Evolutionary conservation across 345 rosid species (phyloP).

Genomic region (Aquilaria malaccensis): DNA sequence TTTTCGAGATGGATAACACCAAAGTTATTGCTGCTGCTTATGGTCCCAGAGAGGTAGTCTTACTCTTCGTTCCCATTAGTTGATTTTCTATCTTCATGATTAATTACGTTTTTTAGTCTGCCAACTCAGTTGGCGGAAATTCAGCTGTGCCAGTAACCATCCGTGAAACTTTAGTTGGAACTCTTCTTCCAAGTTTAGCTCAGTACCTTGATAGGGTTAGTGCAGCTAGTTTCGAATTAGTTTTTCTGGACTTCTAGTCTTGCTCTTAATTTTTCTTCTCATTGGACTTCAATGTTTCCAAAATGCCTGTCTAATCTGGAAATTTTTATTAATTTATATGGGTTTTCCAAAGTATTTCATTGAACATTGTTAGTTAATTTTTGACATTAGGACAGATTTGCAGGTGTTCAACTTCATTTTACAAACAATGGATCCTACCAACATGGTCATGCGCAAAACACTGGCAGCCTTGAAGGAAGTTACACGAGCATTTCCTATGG

Average conservation of each 20-base stretch:
- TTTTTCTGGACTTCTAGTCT: no score
- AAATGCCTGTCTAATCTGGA: background rate
- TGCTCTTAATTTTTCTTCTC: no score
- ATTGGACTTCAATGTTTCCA: no score
- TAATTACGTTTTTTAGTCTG: conserved; percentile 2
- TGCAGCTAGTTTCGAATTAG: conserved; percentile 8
- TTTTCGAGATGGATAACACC: conserved; percentile 94
- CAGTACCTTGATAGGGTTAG: conserved; percentile 88
- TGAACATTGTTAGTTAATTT: conserved; percentile 10
- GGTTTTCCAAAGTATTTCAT: background rate
- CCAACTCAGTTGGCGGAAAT: conserved; percentile 35
- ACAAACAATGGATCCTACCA: conserved; percentile 83
- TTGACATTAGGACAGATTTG: conserved; percentile 37
- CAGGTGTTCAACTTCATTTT: conserved; percentile 77
- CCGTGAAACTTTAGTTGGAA: conserved; percentile 61
- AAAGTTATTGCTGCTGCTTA: conserved; percentile 94
- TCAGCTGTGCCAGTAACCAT: conserved; percentile 50
- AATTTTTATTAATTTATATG: background rate
- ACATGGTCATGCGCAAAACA: conserved; percentile 70
- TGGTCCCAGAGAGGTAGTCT: conserved; percentile 87
- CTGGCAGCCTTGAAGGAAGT: conserved; percentile 67
- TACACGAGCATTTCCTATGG: conserved; percentile 81
- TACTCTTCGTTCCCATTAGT: background rate
- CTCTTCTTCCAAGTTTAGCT: conserved; percentile 81
- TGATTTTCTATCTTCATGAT: background rate